A percentile compares a stretch with the other conserved stretches of the same genome.
These are phyloP conservation scores for Alternaria consortialis DNA, from an alignment of 2,329 filamentous ascomycete genomes.

Conservation along the genomic window DNA sequence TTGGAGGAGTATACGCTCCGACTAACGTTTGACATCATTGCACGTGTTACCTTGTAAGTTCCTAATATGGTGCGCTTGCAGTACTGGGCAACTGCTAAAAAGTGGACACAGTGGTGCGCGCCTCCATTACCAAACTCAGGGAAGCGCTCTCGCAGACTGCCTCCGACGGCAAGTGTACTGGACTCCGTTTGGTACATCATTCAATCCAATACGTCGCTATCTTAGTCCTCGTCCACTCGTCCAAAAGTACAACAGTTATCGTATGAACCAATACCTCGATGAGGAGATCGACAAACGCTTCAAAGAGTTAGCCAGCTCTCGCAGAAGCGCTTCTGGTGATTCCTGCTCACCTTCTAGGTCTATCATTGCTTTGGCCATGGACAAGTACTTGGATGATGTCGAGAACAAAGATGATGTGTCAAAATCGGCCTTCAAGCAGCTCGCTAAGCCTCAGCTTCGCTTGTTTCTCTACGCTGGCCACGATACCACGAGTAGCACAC, in stretches of 20 bases:
- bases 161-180: slow-evolving; percentile 23
- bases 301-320: slow-evolving; percentile 15
- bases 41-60: slow-evolving; percentile 25
- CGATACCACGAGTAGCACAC: slow-evolving; percentile 39
- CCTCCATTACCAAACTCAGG: slow-evolving; percentile 21
- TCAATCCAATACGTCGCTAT: slow-evolving; percentile 25
- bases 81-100: background rate
- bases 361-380: slow-evolving; percentile 12
- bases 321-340: background rate
- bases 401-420: slow-evolving; percentile 14
- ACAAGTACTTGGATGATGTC: slow-evolving; percentile 10
- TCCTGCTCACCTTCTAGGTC: background rate
- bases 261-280: slow-evolving; percentile 24
- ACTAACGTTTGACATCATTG: slow-evolving; percentile 31
- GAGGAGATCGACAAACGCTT: slow-evolving; percentile 26
- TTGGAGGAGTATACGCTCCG: slow-evolving; percentile 26
- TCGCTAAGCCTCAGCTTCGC: slow-evolving; percentile 36
- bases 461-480: slow-evolving; percentile 46
- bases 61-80: background rate
- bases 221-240: slow-evolving; percentile 18
- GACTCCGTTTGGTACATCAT: slow-evolving; percentile 20
- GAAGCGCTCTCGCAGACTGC: slow-evolving; percentile 17
- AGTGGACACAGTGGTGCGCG: slow-evolving; percentile 11
- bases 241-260: slow-evolving; percentile 19
- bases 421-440: slow-evolving; percentile 22